Evolutionary conservation across 495 filamentous ascomycete species (phyloP).

Genomic region (Penicillium paxilli): DNA sequence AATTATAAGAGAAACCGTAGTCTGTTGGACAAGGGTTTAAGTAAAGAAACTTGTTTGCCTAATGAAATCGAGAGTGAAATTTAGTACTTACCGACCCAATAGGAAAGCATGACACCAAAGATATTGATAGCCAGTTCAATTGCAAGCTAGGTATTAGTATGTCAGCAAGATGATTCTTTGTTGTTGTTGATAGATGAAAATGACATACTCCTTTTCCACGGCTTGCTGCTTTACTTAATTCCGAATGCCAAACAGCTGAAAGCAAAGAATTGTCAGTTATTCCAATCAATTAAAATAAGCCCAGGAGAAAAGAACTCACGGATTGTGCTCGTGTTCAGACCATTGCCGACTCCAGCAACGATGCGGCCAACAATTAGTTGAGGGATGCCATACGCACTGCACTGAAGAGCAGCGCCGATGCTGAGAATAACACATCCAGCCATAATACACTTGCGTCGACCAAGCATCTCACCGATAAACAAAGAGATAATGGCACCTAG

Average conservation of each 20-base stretch:
- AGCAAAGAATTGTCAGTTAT: neutral
- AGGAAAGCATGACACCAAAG: constrained; percentile 44
- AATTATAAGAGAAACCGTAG: constrained; percentile 35
- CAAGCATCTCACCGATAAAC: constrained; percentile 51
- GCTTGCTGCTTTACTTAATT: constrained; percentile 59
- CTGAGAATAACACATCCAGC: constrained; percentile 52
- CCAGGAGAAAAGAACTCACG: constrained; percentile 23
- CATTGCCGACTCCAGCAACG: constrained; percentile 49
- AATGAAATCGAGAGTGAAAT: neutral
- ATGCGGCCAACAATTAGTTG: constrained; percentile 54
- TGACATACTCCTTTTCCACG: constrained; percentile 60
- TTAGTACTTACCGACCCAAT: constrained; percentile 37
- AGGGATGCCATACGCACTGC: constrained; percentile 47
- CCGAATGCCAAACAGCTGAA: constrained; percentile 52
- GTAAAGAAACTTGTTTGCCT: neutral
- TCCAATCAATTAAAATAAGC: neutral
- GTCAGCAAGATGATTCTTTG: constrained; percentile 1
- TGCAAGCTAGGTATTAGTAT: constrained; percentile 19
- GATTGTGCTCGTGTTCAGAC: constrained; percentile 49
- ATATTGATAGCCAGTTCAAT: constrained; percentile 66
- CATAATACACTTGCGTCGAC: constrained; percentile 55
- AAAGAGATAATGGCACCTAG: constrained; percentile 54
- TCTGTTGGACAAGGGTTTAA: constrained; percentile 8
- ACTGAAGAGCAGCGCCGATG: constrained; percentile 57
- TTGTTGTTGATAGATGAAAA: neutral